Evolutionary conservation across 345 rosid genomes (phyloP).

Genomic region (Eucalyptus viminalis): DNA sequence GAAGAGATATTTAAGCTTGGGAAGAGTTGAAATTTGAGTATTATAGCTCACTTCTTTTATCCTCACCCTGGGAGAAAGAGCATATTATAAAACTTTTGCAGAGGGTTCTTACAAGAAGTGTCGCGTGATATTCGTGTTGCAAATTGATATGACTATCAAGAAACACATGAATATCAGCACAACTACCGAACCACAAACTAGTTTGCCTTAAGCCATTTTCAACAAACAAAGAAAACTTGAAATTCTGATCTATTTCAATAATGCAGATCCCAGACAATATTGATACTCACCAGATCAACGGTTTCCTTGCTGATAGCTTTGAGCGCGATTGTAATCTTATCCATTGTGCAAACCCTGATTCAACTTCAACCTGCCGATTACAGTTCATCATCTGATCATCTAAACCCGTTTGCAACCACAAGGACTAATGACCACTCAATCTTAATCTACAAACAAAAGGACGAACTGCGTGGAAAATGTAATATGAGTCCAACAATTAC

Average conservation of each 20-base stretch:
- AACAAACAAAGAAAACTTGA: neutral
- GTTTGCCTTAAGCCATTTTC: neutral
- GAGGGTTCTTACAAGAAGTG: neutral
- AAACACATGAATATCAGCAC: neutral
- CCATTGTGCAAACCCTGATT: constrained; percentile 3
- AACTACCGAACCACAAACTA: neutral
- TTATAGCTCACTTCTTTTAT: neutral
- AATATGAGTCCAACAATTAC: neutral
- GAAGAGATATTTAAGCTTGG: neutral
- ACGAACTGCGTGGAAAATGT: neutral
- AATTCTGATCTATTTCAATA: neutral
- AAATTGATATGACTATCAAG: neutral
- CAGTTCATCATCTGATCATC: neutral
- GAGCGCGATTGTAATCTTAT: constrained; percentile 31
- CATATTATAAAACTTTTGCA: neutral
- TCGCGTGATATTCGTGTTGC: neutral
- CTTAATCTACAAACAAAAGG: neutral
- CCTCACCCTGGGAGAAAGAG: neutral
- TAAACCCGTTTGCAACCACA: neutral
- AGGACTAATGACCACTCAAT: neutral
- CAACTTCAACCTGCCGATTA: neutral
- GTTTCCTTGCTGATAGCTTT: constrained; percentile 71
- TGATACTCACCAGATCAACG: constrained; percentile 46
- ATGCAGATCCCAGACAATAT: neutral
- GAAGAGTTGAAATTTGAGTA: neutral